Conservation (phyloP, 345 rosid species). For the Pistacia vera region DNA sequence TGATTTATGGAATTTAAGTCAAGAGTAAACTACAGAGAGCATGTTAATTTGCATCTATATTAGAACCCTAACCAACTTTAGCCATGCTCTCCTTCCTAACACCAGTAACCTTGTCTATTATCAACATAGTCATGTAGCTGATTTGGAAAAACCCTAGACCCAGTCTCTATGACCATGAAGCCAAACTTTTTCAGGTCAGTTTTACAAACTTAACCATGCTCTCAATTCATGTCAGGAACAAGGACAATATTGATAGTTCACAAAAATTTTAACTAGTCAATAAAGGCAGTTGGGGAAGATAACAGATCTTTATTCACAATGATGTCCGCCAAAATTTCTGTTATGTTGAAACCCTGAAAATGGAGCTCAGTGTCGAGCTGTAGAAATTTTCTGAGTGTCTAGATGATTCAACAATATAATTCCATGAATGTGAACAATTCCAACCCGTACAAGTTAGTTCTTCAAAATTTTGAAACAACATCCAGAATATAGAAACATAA, state of each 20-base stretch:
- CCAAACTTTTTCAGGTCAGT: not conserved
- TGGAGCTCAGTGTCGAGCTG: not conserved
- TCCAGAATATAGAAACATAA: not conserved
- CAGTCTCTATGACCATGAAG: not conserved
- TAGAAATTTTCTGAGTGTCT: not conserved
- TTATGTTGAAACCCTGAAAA: constrained; percentile 10
- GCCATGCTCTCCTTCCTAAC: not conserved
- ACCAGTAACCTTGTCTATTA: not conserved
- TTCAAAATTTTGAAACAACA: not conserved
- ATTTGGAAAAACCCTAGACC: not conserved
- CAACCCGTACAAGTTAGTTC: not conserved
- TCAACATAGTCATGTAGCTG: not conserved
- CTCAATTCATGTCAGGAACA: constrained; percentile 8
- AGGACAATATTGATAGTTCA: not conserved
- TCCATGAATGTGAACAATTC: not conserved
- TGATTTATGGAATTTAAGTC: not conserved
- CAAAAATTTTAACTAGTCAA: not conserved
- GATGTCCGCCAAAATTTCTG: not conserved
- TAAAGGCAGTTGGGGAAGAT: not conserved
- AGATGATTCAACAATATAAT: not conserved
- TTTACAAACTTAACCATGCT: not conserved
- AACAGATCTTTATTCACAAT: not conserved
- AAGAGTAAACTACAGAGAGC: not conserved
- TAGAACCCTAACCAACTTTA: not conserved
- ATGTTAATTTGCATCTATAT: not conserved